A percentile compares a stretch with the other conserved stretches of the same genome.
These are phyloP conservation scores for Septoria petroselini DNA, from an alignment of 2,329 filamentous ascomycete species.

Conservation along the genomic window DNA sequence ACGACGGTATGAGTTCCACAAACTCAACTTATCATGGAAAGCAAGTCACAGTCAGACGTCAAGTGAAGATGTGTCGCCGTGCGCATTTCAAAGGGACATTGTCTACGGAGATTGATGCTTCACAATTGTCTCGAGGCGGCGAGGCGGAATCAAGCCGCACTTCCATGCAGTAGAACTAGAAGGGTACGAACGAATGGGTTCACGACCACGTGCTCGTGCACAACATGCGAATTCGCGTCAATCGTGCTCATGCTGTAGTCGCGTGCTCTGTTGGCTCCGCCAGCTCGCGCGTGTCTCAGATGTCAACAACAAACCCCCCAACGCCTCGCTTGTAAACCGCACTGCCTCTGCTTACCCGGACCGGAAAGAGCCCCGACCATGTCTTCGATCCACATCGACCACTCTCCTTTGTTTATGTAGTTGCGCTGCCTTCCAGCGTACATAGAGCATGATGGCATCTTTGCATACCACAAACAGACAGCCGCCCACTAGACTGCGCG, in stretches of 20 bases:
- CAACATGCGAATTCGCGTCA: neutral
- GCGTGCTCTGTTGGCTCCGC: neutral
- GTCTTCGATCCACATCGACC: constrained; percentile 39
- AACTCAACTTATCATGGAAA: too few relatives aligned
- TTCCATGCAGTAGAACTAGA: too few relatives aligned
- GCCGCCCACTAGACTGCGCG: constrained; percentile 81
- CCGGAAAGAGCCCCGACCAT: constrained; percentile 6
- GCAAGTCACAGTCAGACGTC: too few relatives aligned
- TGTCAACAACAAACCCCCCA: neutral
- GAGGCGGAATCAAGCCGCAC: too few relatives aligned
- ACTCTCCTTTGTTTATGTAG: constrained; percentile 48
- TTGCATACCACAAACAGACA: constrained; percentile 85
- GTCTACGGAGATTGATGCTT: too few relatives aligned
- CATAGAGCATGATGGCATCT: constrained; percentile 61
- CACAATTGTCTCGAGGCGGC: too few relatives aligned
- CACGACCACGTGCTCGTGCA: too few relatives aligned
- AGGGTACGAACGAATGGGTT: too few relatives aligned
- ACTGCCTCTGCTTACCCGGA: neutral
- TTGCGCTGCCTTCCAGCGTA: constrained; percentile 50
- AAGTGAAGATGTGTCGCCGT: too few relatives aligned
- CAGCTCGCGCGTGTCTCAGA: neutral
- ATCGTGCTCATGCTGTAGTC: neutral
- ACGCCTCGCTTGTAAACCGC: constrained; percentile 5
- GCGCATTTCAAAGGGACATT: too few relatives aligned
- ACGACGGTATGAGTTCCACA: too few relatives aligned